These are phyloP conservation scores for Penicillium sclerotigenum DNA, from an alignment of 2,329 filamentous ascomycete species.

Conservation along the genomic window DNA sequence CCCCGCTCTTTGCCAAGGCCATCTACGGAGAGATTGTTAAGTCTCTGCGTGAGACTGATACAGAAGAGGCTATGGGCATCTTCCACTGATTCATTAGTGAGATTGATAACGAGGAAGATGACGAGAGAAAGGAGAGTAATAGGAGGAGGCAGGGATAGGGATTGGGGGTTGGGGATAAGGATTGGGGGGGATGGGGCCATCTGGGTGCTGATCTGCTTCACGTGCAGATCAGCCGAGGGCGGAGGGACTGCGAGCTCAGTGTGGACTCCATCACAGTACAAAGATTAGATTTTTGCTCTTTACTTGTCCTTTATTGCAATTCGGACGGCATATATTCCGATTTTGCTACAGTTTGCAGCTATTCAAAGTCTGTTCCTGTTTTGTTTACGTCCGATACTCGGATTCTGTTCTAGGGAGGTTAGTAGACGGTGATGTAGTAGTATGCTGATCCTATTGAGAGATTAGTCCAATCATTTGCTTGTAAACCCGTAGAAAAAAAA, in stretches of 20 bases:
- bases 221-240: conserved; percentile 7
- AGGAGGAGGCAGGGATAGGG: neutral
- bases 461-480: neutral
- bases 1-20: conserved; percentile 50
- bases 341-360: neutral
- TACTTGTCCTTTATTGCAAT: neutral
- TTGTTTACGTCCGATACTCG: conserved; percentile 4
- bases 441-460: neutral
- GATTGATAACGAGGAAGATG: neutral
- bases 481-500: neutral
- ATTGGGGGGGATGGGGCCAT: neutral
- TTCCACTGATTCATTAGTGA: neutral
- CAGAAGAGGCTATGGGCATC: conserved; percentile 15
- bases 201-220: conserved; percentile 1
- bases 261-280: neutral
- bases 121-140: neutral
- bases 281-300: neutral
- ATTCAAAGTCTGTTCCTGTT: neutral
- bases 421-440: neutral
- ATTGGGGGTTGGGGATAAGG: neutral
- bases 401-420: neutral
- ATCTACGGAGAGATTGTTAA: conserved; percentile 40
- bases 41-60: conserved; percentile 39
- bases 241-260: neutral
- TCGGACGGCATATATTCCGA: neutral